phyloP scores from a whole-genome alignment of 495 filamentous ascomycete species.

The Elasticomyces elasticus region DNA sequence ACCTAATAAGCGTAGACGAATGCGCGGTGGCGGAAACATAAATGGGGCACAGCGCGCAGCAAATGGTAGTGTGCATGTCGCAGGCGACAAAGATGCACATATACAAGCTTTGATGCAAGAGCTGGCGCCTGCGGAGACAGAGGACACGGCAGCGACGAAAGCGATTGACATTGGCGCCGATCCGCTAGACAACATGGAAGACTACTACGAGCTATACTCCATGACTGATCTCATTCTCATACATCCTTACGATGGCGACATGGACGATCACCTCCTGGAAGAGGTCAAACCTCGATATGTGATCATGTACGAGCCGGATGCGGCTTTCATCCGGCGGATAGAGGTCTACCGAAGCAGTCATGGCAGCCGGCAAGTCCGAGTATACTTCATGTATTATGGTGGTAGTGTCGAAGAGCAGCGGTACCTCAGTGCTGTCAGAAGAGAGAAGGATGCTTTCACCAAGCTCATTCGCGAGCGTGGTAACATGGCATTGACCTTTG shows the following conservation, averaged over 20 bases:
- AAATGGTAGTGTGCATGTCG: slow-evolving; percentile 59
- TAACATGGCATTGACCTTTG: slow-evolving; percentile 80
- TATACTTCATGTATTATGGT: slow-evolving; percentile 94
- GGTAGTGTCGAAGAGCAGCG: slow-evolving; percentile 94
- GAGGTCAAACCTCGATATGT: slow-evolving; percentile 89
- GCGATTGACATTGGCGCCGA: slow-evolving; percentile 64
- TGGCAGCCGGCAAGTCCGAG: slow-evolving; percentile 72
- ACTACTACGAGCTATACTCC: slow-evolving; percentile 87
- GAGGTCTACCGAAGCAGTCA: slow-evolving; percentile 96
- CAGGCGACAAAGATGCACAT: slow-evolving; percentile 72
- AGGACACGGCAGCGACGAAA: slow-evolving; percentile 45
- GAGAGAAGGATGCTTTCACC: slow-evolving; percentile 92
- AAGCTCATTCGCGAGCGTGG: slow-evolving; percentile 87
- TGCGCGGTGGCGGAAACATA: slow-evolving; percentile 67
- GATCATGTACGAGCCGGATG: slow-evolving; percentile 96
- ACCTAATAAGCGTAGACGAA: slow-evolving; percentile 75
- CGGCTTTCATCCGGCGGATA: slow-evolving; percentile 87
- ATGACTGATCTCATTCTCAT: slow-evolving; percentile 81
- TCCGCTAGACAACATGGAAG: slow-evolving; percentile 69
- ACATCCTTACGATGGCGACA: slow-evolving; percentile 89
- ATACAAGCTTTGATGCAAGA: slow-evolving; percentile 57
- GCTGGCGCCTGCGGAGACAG: slow-evolving; percentile 55
- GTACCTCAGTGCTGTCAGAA: slow-evolving; percentile 75
- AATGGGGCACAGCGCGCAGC: slow-evolving; percentile 47
- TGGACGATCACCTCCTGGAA: slow-evolving; percentile 91